Evolutionary conservation across 805 yeast species (phyloP), one percentile per base, ranked within the genome.

Genomic region (Monosporozyma yasuniensis): DNA sequence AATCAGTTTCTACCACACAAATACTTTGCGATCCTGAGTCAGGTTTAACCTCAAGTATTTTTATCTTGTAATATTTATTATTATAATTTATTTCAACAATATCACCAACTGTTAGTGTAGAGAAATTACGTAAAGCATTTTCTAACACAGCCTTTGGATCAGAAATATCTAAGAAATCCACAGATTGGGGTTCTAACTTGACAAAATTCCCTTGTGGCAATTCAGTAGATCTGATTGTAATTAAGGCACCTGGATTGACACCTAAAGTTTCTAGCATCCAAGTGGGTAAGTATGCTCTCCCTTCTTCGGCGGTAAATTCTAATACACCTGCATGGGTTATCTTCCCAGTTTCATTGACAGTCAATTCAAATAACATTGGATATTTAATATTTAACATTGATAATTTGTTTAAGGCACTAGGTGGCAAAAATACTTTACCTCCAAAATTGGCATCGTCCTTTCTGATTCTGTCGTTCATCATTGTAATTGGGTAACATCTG

Each of bases 131-230:
- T 57, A 93, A 73, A 0, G 90, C 95, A 61, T 87, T 90, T 67
- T 93, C 99, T 54, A 93, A 69, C 3, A 93, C 99, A 0, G 99
- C 98, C 64, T 89, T 89, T 14, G 98, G 99, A 63, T 93, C 97
- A 1, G 90, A 78, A 7, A 93, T 93, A 46, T 93, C 97, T 51
- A 93, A 73, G 60, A 93, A 93, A 57, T 89, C 96, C 1, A 83
- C 90, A 8, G 93, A 82, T 65, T 93, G 99, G 1, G 99, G 99
- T 68, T 93, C 96, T 48, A 93, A 77, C 66, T 88, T 90, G 27
- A 91, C 96, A 70, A 87, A 93, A 27, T 74, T 73, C 8, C 99
- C 99, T 56, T 82, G 75, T 11, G 93, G 91, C 45, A 93, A 73
- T 64, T 88, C 95, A 23, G 88, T 80, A 45, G 81, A 80, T 42